phyloP scores from a whole-genome alignment of 208 protist genomes.

The Trypanosoma boissoni region DNA sequence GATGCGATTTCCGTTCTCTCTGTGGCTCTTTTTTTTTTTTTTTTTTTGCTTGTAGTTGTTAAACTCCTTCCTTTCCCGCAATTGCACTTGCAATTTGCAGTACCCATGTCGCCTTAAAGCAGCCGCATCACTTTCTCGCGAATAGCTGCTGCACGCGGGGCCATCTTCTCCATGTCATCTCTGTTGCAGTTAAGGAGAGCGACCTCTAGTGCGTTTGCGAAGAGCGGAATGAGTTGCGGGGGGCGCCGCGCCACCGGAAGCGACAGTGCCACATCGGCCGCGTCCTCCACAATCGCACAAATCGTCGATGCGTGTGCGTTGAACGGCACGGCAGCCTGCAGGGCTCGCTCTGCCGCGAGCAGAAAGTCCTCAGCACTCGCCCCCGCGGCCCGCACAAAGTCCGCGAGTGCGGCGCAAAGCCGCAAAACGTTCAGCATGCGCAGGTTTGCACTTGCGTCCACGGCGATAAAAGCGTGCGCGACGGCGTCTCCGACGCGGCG shows the following conservation, averaged over 20 bases:
- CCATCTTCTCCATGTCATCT: conserved; percentile 2
- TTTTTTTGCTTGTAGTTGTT: too few species aligned
- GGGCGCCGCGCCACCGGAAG: conserved; percentile 10
- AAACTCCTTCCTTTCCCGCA: not conserved
- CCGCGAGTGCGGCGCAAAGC: conserved; percentile 47
- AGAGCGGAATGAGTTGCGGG: conserved; percentile 38
- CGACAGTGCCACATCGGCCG: conserved; percentile 24
- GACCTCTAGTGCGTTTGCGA: conserved; percentile 51
- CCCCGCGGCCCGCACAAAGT: conserved; percentile 37
- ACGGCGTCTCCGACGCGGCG: conserved; percentile 60
- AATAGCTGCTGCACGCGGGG: conserved; percentile 27
- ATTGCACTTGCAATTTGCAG: not conserved
- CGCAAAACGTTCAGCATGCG: conserved; percentile 48
- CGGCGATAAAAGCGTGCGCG: conserved; percentile 53
- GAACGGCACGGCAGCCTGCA: conserved; percentile 39
- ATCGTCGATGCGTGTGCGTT: conserved; percentile 48
- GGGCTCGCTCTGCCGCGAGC: conserved; percentile 37
- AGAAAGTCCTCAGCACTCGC: conserved; percentile 20
- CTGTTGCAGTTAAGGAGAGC: conserved; percentile 25
- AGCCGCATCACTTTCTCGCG: conserved; percentile 48
- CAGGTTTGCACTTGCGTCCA: conserved; percentile 38
- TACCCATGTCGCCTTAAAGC: conserved; percentile 25
- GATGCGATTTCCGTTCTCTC: too few species aligned
- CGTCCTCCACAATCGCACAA: conserved; percentile 50
- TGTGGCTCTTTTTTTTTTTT: too few species aligned